Conservation (phyloP, 2,329 filamentous ascomycete species). For the Biscogniauxia sp. region DNA sequence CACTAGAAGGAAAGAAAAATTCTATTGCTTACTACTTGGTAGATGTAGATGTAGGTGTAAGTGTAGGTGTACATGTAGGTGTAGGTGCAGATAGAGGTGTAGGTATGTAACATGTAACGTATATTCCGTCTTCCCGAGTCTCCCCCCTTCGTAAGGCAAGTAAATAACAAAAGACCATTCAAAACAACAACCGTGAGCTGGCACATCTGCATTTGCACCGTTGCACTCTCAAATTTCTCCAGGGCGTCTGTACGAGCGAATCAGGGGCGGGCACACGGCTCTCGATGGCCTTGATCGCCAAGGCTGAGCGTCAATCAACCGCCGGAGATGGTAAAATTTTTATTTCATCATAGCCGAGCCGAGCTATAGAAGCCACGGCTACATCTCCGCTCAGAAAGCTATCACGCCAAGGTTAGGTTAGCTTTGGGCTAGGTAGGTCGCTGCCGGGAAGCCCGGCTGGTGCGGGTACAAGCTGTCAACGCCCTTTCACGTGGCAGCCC, state of each 20-base stretch:
- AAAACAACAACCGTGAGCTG: background rate
- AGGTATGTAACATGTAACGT: too few species aligned
- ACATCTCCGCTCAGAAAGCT: background rate
- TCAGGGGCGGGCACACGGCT: background rate
- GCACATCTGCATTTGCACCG: background rate
- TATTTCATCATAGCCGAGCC: background rate
- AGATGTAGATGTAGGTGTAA: too few species aligned
- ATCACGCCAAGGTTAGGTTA: too few species aligned
- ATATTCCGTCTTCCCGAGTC: too few species aligned
- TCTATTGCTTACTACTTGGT: too few species aligned
- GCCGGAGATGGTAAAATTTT: too few species aligned
- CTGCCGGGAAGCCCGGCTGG: background rate
- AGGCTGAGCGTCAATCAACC: background rate
- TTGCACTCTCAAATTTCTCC: conserved; percentile 2
- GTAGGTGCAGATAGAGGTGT: too few species aligned
- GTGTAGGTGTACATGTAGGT: too few species aligned
- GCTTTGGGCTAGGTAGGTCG: background rate
- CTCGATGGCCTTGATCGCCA: background rate
- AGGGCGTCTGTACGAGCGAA: conserved; percentile 4
- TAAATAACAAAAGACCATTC: background rate
- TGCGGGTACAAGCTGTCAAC: conserved; percentile 1
- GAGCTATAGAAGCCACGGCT: too few species aligned
- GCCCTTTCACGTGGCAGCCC: conserved; percentile 11
- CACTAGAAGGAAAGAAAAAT: too few species aligned
- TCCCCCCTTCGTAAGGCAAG: too few species aligned